Base-by-base conservation (phyloP, 768 basidiomycete genomes). In the Crucibulum laeve region DNA sequence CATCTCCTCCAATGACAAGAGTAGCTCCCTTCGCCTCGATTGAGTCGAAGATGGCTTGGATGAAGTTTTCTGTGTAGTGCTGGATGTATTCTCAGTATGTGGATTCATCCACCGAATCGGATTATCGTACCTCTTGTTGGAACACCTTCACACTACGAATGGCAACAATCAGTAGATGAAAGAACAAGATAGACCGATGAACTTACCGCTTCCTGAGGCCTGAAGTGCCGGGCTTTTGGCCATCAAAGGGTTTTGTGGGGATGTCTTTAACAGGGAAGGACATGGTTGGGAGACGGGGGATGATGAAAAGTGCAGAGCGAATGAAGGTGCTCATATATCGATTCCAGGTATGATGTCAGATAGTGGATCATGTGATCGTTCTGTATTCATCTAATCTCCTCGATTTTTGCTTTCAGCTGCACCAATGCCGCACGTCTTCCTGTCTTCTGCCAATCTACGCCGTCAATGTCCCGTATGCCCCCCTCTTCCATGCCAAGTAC, bases 21-120 rank as follows among this genome's bases (percentile, higher is more conserved):
- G 93, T 92, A 43, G 82, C 70, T 22, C 79, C 91, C 48, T 85
- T 67, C 39, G 81, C 78, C 4, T 86, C 79, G 67, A 98, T 90
- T 43, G 94, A 89, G 65, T 89, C 81, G 57, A 94, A 78, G 72
- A 92, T 99, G 53, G 95, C 68, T 65, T 98, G 95, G 45, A 97
- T 64, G 55, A 99, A 99, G 75, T 98, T 99, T 70, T 98, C 96
- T 35, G 96, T 99, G 71, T 98, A 99, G 73, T 98, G 84, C 91
- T 93, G 56, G 28, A 34, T 37, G 41, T 38, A 37, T 13, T n/a
- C 19, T 51, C 42, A 54, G 46, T 43, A 18, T 49, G 37, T 18
- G 28, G 11, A 43, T 22, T 17, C 35, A 40, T 35, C 14, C 18
- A 40, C 24, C 18, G 22, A 53, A 39, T 45, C 37, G 38, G 51